Conservation (phyloP, 2,329 filamentous ascomycete genomes). For the Colletotrichum abscissum region DNA sequence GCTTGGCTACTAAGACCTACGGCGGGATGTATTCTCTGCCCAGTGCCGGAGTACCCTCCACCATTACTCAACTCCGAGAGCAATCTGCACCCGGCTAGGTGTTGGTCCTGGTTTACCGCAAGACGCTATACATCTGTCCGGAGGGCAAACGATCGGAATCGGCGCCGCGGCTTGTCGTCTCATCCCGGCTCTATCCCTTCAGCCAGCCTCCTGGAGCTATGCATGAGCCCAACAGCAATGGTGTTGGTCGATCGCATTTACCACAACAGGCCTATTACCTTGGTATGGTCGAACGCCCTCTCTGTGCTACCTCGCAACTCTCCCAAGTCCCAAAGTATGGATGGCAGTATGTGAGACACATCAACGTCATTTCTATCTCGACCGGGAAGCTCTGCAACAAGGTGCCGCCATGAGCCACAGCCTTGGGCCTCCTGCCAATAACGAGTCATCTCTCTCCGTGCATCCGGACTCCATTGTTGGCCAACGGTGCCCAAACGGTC, state of each 20-base stretch:
- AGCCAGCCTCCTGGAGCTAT: constrained; percentile 12
- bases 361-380: constrained; percentile 18
- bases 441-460: neutral
- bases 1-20: constrained; percentile 11
- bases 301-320: neutral
- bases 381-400: constrained; percentile 12
- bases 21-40: neutral
- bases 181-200: constrained; percentile 6
- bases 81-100: neutral
- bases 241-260: constrained; percentile 23
- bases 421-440: constrained; percentile 11
- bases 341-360: neutral
- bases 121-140: constrained; percentile 11
- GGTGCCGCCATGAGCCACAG: constrained; percentile 24
- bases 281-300: neutral
- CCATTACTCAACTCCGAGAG: neutral
- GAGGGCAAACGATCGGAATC: neutral
- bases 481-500: constrained; percentile 13
- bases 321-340: neutral
- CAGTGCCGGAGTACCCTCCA: neutral
- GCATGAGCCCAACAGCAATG: constrained; percentile 20
- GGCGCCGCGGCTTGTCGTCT: constrained; percentile 14
- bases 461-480: constrained; percentile 25
- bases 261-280: constrained; percentile 10
- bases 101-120: neutral